These are phyloP conservation scores for Jatropha podagrica DNA, from an alignment of 441 rosid species.

Conservation along the genomic window DNA sequence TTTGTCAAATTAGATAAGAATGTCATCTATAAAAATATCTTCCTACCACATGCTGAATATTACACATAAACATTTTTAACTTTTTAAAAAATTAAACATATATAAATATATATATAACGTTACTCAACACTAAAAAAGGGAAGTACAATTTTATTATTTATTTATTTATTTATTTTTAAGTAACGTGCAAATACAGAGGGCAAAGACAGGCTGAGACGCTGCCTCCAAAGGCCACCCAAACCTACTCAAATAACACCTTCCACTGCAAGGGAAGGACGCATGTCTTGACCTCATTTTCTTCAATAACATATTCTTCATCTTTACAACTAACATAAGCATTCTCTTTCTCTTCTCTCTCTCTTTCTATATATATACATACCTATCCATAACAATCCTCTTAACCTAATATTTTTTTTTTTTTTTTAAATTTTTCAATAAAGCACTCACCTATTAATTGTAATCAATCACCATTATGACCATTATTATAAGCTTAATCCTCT, in stretches of 20 bases:
- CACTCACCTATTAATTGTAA: background rate
- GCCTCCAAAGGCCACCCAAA: slow-evolving; percentile 18
- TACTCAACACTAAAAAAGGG: too few relatives aligned
- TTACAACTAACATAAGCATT: slow-evolving; percentile 11
- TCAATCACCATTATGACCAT: slow-evolving; percentile 23
- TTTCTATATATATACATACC: background rate
- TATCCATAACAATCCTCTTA: background rate
- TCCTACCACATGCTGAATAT: too few relatives aligned
- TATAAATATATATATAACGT: too few relatives aligned
- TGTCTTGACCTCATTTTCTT: slow-evolving; percentile 21
- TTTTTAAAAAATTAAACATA: too few relatives aligned
- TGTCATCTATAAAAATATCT: too few relatives aligned
- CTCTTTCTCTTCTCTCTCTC: background rate
- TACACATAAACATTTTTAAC: too few relatives aligned
- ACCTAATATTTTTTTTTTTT: background rate
- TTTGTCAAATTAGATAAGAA: too few relatives aligned
- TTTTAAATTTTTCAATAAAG: background rate
- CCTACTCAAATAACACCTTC: slow-evolving; percentile 22
- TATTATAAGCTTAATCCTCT: slow-evolving; percentile 15
- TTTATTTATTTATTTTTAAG: background rate
- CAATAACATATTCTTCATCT: slow-evolving; percentile 9
- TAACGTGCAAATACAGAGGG: slow-evolving; percentile 28
- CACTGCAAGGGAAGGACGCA: slow-evolving; percentile 22
- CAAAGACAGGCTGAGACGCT: slow-evolving; percentile 8
- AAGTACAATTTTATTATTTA: too few relatives aligned